A percentile compares a stretch with the other conserved stretches of the same genome.
Conservation (phyloP, 2,329 filamentous ascomycete genomes). For the Periconia sp. region DNA sequence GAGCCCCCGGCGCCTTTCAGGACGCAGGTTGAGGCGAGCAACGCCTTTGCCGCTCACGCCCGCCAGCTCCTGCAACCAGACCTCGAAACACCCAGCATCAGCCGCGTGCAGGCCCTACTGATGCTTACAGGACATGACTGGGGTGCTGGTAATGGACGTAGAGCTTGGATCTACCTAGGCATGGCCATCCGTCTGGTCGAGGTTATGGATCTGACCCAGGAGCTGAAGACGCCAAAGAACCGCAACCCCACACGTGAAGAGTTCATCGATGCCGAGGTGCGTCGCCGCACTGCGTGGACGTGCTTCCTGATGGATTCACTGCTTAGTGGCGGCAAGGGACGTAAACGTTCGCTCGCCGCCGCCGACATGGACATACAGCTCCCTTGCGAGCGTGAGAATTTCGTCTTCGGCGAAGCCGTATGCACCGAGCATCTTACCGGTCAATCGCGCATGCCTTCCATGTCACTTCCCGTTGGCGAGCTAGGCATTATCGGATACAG, state of each 20-base stretch:
- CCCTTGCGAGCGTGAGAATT: constrained; percentile 47
- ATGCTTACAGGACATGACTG: constrained; percentile 56
- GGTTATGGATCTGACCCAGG: constrained; percentile 48
- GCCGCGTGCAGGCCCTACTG: constrained; percentile 48
- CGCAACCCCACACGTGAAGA: constrained; percentile 43
- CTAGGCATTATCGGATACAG: constrained; percentile 48
- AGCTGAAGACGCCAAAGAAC: constrained; percentile 38
- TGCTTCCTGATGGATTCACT: constrained; percentile 52
- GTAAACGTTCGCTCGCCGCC: constrained; percentile 43
- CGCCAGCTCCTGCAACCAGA: constrained; percentile 48
- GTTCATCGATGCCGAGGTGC: constrained; percentile 50
- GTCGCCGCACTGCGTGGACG: constrained; percentile 49
- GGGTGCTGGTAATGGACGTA: constrained; percentile 51
- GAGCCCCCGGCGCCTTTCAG: constrained; percentile 43
- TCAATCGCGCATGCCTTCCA: constrained; percentile 34
- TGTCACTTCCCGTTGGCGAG: constrained; percentile 36
- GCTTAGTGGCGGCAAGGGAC: constrained; percentile 48
- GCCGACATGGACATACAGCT: constrained; percentile 48
- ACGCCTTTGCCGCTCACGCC: constrained; percentile 49
- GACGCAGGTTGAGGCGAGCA: constrained; percentile 48
- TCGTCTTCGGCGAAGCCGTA: constrained; percentile 47
- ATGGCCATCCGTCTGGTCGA: constrained; percentile 50
- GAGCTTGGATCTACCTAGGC: constrained; percentile 50
- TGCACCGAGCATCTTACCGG: constrained; percentile 44
- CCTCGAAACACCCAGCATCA: constrained; percentile 47